Base-by-base conservation (phyloP, 495 filamentous ascomycete genomes). In the Jackrogersella minutella region DNA sequence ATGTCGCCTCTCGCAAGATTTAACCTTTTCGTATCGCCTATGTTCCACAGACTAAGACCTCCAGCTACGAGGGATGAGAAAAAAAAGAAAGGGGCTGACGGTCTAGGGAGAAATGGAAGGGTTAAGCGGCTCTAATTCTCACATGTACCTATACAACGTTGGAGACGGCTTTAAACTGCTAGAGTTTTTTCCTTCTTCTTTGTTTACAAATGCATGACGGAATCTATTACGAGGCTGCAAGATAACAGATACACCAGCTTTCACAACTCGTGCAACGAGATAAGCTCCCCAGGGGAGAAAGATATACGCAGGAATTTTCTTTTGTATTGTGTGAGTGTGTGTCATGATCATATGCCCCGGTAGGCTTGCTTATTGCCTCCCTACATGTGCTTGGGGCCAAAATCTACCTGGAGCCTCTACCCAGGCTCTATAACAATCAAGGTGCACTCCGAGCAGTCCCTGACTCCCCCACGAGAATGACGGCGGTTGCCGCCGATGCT, bases 261-360 rank as follows among this genome's bases (percentile, higher is more conserved):
- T 44, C 41, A 44, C 19, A 8, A 16, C 13, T 17, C 26, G 26
- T 26, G 26, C n/a, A 11, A 8, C n/a, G 24, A 31, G 24, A 14
- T 31, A 17, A 31, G 26, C 17, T 8, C 2, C 8, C 21, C 31
- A 49, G 7, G 5, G 3, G 24, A 10, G 24, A 31, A 49, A 49
- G 11, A 36, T n/a, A 3, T 46, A 24, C 17, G 24, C 44, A 49
- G 31, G 44, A 49, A 14, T 26, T 49, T 17, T 49, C 7, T 56
- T 49, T 55, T 51, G 52, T 40, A 40, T 63, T 67, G 44, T 52
- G 31, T n/a, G n/a, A n/a, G n/a, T n/a, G n/a, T n/a, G n/a, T n/a
- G n/a, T 53, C 56, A 28, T 55, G 56, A 41, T 50, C 55, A 17
- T 55, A 8, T 41, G 22, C 24, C 41, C 28, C 22, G 24, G 28